Evolutionary conservation across 2,329 filamentous ascomycete genomes (phyloP).

Genomic region (Xylariaceae sp.): DNA sequence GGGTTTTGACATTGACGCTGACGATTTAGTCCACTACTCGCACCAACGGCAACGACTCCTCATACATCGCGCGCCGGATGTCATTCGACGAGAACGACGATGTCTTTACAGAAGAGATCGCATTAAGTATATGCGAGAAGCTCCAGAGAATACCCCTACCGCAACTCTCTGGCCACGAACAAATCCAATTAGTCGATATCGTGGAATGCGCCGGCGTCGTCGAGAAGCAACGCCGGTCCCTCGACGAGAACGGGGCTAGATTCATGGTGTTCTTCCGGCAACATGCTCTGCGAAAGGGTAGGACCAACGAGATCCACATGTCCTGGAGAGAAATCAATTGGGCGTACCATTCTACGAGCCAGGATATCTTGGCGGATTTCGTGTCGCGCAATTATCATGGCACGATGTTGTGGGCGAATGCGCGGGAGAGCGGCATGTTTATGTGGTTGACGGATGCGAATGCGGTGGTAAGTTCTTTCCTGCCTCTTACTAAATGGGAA

Average conservation of each 20-base stretch:
- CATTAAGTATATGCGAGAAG: constrained; percentile 66
- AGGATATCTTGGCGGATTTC: constrained; percentile 84
- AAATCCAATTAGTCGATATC: constrained; percentile 79
- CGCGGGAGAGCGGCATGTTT: constrained; percentile 81
- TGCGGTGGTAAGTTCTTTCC: constrained; percentile 58
- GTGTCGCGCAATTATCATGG: constrained; percentile 75
- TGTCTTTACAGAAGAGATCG: constrained; percentile 65
- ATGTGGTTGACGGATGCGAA: constrained; percentile 84
- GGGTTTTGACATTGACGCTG: constrained; percentile 6
- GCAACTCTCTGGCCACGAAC: constrained; percentile 76
- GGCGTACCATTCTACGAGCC: constrained; percentile 78
- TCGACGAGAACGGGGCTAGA: constrained; percentile 83
- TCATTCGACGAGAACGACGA: constrained; percentile 51
- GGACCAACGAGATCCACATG: constrained; percentile 60
- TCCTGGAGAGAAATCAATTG: constrained; percentile 77
- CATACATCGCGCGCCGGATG: constrained; percentile 36
- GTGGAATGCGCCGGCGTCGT: constrained; percentile 79
- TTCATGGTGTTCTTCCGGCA: constrained; percentile 87
- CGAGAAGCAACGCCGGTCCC: constrained; percentile 78
- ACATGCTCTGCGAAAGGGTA: constrained; percentile 63
- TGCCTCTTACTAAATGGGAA: not conserved
- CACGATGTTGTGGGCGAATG: constrained; percentile 77
- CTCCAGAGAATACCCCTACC: constrained; percentile 70
- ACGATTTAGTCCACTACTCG: constrained; percentile 19
- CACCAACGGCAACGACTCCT: constrained; percentile 28